Evolutionary conservation across 2,329 filamentous ascomycete species (phyloP).

Genomic region (Epichloe gansuensis): DNA sequence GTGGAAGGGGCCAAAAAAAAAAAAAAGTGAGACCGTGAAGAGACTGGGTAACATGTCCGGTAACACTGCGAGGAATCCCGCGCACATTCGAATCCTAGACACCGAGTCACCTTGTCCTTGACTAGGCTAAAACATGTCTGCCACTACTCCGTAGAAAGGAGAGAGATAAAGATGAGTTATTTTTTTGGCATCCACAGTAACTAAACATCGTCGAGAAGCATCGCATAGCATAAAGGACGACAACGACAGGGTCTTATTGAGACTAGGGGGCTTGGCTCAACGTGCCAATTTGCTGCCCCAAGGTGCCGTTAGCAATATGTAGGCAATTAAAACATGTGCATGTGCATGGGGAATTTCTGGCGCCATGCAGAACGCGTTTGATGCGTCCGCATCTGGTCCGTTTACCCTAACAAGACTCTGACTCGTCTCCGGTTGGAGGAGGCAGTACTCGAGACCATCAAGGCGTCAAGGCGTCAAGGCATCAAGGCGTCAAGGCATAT

Average conservation of each 20-base stretch:
- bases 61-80: neutral
- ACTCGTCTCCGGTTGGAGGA: too few species aligned
- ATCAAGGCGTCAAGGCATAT: too few species aligned
- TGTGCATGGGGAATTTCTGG: neutral
- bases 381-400: neutral
- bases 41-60: neutral
- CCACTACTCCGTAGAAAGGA: neutral
- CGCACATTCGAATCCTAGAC: neutral
- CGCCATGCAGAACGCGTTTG: neutral
- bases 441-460: too few species aligned
- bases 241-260: neutral
- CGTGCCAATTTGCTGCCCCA: too few species aligned
- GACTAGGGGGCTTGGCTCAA: neutral
- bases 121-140: neutral
- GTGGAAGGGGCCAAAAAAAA: neutral
- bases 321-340: neutral
- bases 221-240: neutral
- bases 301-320: too few species aligned
- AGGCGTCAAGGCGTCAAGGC: too few species aligned
- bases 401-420: neutral
- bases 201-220: neutral
- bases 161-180: constrained; percentile 1
- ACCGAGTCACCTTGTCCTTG: neutral
- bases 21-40: neutral
- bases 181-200: neutral